phyloP scores from a whole-genome alignment of 148 eudicot genomes.

The Persicaria tinctoria region DNA sequence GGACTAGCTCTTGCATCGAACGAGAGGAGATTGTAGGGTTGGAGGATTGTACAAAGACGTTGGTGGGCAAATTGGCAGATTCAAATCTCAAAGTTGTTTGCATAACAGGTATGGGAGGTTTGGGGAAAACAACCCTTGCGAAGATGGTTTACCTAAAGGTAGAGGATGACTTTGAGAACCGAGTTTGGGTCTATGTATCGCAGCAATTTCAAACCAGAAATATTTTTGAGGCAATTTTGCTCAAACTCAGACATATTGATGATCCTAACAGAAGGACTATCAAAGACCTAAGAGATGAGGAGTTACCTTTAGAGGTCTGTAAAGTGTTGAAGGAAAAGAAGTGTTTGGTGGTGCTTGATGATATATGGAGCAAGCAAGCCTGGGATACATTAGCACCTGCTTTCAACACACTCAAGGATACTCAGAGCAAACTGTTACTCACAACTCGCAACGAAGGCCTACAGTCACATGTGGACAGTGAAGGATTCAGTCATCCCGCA shows the following conservation, averaged over 20 bases:
- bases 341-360: slow-evolving; percentile 24
- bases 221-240: slow-evolving; percentile 12
- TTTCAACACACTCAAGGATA: not conserved
- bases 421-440: slow-evolving; percentile 8
- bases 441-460: slow-evolving; percentile 9
- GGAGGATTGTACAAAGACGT: not conserved
- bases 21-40: not conserved
- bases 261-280: not conserved
- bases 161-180: slow-evolving; percentile 11
- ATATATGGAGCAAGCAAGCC: slow-evolving; percentile 14
- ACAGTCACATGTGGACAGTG: not conserved
- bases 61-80: not conserved
- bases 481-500: not conserved
- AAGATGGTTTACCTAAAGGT: slow-evolving; percentile 13
- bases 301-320: slow-evolving; percentile 15
- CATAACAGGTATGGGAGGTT: slow-evolving; percentile 19
- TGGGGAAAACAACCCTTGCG: slow-evolving; percentile 22
- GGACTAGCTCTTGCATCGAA: not conserved
- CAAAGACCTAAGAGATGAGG: not conserved
- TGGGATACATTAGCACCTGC: slow-evolving; percentile 14
- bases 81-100: slow-evolving; percentile 9
- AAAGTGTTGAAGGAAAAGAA: not conserved
- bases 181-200: slow-evolving; percentile 25
- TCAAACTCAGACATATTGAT: slow-evolving; percentile 2
- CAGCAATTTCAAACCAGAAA: slow-evolving; percentile 14